Evolutionary conservation across 495 filamentous ascomycete species (phyloP).

Genomic region (Trichoderma parareesei): DNA sequence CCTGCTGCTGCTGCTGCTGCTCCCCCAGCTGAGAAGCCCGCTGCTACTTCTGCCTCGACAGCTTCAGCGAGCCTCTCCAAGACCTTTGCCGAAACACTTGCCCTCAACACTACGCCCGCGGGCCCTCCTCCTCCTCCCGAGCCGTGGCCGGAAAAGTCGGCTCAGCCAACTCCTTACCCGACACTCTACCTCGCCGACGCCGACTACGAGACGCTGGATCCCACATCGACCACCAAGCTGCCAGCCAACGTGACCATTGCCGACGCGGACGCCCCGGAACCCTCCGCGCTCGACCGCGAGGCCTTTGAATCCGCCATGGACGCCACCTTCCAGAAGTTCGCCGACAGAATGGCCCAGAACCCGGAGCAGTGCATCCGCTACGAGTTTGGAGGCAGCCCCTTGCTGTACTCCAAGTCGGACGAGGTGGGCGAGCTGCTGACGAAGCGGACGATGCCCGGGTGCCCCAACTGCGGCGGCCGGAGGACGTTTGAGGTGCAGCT

Average conservation of each 20-base stretch:
- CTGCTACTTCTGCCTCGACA: conserved; percentile 17
- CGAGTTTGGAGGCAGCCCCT: conserved; percentile 70
- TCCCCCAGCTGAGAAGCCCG: conserved; percentile 22
- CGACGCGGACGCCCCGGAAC: conserved; percentile 43
- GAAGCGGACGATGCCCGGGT: conserved; percentile 55
- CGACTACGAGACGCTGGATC: conserved; percentile 79
- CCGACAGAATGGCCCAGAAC: conserved; percentile 80
- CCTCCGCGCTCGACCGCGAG: conserved; percentile 65
- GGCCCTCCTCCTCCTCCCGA: conserved; percentile 38
- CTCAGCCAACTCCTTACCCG: conserved; percentile 64
- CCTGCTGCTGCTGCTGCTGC: conserved; percentile 14
- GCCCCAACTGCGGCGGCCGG: conserved; percentile 60
- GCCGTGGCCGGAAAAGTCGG: conserved; percentile 65
- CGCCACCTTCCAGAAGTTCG: conserved; percentile 84
- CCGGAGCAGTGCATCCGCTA: conserved; percentile 92
- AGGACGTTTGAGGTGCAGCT: conserved; percentile 84
- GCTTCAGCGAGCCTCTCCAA: conserved; percentile 43
- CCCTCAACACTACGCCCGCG: conserved; percentile 29
- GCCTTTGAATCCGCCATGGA: conserved; percentile 78
- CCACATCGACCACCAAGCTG: conserved; percentile 29
- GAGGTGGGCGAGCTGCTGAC: conserved; percentile 57
- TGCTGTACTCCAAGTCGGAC: conserved; percentile 75
- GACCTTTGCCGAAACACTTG: conserved; percentile 58
- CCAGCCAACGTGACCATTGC: conserved; percentile 49
- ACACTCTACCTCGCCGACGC: conserved; percentile 73